phyloP scores from a whole-genome alignment of 768 basidiomycete species.

The Russula lepida region DNA sequence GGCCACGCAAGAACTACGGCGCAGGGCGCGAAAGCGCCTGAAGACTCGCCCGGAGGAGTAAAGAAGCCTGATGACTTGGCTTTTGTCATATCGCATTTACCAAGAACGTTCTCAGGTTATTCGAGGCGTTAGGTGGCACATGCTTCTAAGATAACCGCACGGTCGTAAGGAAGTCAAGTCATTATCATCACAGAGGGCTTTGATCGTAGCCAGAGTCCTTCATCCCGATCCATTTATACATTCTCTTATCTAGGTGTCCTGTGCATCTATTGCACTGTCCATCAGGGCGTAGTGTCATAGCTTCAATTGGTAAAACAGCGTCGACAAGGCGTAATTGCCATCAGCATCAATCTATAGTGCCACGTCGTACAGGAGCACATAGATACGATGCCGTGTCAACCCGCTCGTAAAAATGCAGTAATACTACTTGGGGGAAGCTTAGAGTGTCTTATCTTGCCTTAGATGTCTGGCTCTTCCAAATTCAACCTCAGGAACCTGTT shows the following conservation, averaged over 20 bases:
- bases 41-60: background rate
- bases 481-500: background rate
- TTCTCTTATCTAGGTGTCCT: background rate
- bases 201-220: background rate
- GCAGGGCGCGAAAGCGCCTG: background rate
- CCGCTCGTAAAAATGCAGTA: background rate
- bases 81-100: background rate
- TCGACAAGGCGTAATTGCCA: background rate
- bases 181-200: background rate
- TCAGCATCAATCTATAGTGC: background rate
- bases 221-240: background rate
- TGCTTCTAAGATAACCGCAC: background rate
- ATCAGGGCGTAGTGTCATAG: background rate
- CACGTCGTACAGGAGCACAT: background rate
- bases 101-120: background rate
- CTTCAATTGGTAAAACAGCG: background rate
- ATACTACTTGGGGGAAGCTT: background rate
- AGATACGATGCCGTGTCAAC: background rate
- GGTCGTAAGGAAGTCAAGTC: background rate
- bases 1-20: background rate
- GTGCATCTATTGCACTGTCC: background rate
- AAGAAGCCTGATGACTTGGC: background rate
- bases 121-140: background rate
- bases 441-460: background rate
- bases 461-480: background rate